Conservation (phyloP, 768 basidiomycete species). For the Mycena pura region DNA sequence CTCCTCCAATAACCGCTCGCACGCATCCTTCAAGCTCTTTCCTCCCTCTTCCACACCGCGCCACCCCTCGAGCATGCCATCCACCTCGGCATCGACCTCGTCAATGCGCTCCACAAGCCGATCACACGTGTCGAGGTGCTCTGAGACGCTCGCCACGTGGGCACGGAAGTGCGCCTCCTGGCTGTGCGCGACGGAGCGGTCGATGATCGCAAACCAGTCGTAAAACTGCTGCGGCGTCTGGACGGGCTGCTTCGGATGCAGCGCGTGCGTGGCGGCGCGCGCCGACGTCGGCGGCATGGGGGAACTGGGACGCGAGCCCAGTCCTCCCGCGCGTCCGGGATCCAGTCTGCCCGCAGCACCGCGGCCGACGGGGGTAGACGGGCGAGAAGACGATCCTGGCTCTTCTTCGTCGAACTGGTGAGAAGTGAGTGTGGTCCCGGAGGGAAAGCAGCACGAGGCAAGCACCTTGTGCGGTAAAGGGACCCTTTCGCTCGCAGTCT, state of each 20-base stretch:
- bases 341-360: slow-evolving; percentile 14
- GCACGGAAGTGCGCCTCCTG: slow-evolving; percentile 93
- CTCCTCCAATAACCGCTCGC: slow-evolving; percentile 88
- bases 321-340: slow-evolving; percentile 26
- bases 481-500: slow-evolving; percentile 62
- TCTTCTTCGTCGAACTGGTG: slow-evolving; percentile 30
- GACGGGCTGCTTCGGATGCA: slow-evolving; percentile 80
- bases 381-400: slow-evolving; percentile 34
- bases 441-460: neutral
- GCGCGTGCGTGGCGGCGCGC: slow-evolving; percentile 49
- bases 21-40: slow-evolving; percentile 87
- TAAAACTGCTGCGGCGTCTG: slow-evolving; percentile 95
- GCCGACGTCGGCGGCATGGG: slow-evolving; percentile 24
- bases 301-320: slow-evolving; percentile 16
- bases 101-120: slow-evolving; percentile 72
- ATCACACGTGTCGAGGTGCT: slow-evolving; percentile 82
- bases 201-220: slow-evolving; percentile 93
- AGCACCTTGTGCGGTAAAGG: slow-evolving; percentile 80
- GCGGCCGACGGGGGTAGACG: slow-evolving; percentile 44
- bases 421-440: slow-evolving; percentile 34
- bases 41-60: slow-evolving; percentile 92
- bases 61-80: slow-evolving; percentile 85
- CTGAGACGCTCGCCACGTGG: slow-evolving; percentile 78
- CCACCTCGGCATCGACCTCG: slow-evolving; percentile 75
- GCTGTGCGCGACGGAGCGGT: slow-evolving; percentile 88